Conservation (phyloP, 768 basidiomycete genomes). For the Pleurotus sapidus region DNA sequence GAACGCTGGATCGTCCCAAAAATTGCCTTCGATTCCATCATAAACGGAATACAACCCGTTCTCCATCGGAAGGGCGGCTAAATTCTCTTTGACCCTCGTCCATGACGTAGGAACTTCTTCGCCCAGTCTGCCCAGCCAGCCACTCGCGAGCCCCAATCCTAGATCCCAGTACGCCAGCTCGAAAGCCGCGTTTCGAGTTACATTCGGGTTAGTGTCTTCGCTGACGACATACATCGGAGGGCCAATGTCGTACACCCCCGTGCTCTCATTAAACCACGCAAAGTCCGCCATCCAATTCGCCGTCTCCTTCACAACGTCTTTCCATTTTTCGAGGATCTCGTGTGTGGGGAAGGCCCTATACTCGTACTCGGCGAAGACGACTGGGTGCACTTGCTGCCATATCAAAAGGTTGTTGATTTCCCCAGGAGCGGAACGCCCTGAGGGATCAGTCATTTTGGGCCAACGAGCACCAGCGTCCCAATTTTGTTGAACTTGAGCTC, state of each 20-base stretch:
- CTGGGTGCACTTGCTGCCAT: conserved; percentile 61
- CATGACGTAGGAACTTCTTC: conserved; percentile 39
- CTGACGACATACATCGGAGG: conserved; percentile 60
- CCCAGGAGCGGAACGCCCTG: conserved; percentile 55
- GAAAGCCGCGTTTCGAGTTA: conserved; percentile 54
- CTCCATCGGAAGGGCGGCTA: conserved; percentile 51
- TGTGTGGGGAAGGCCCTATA: conserved; percentile 41
- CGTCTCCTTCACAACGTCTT: conserved; percentile 42
- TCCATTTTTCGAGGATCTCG: conserved; percentile 49
- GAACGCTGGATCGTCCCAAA: conserved; percentile 49
- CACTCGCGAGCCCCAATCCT: conserved; percentile 44
- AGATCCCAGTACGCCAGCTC: conserved; percentile 59
- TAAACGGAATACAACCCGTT: conserved; percentile 52
- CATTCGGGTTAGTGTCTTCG: conserved; percentile 55
- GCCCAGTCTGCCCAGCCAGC: conserved; percentile 44
- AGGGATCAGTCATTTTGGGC: conserved; percentile 64
- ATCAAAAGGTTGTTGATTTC: conserved; percentile 63
- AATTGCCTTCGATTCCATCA: conserved; percentile 48
- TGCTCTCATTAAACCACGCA: conserved; percentile 48
- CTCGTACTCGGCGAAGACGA: conserved; percentile 57
- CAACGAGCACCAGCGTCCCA: conserved; percentile 55
- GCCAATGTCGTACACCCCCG: conserved; percentile 49
- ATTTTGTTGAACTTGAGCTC: conserved; percentile 52
- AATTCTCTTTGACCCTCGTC: conserved; percentile 40
- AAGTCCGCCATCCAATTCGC: conserved; percentile 62